Evolutionary conservation across 1,284 basidiomycete species (phyloP), one percentile per base, ranked within the genome.

Genomic region (Rugosomyces carneus): DNA sequence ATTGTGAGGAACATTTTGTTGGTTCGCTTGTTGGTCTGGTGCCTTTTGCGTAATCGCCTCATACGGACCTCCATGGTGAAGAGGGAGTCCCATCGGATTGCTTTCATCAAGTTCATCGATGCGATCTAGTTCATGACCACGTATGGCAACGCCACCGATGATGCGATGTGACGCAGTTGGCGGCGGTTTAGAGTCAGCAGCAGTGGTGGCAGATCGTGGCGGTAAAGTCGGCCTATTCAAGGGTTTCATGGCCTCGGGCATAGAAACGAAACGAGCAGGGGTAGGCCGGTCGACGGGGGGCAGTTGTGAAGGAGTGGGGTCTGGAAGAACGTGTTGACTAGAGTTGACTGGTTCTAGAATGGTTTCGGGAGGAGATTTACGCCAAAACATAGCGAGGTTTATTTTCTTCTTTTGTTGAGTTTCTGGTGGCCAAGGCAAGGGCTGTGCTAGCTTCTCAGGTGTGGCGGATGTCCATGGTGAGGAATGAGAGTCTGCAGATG

Each of bases 51-150:
- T 70, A 16, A 13, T 37, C 2, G 73, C 78, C 54, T 89, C 82
- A 56, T 87, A 88, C 18, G 82, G 84, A 0, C 84, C 78, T 37
- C 67, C 68, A 53, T 86, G 81, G 58, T 87, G 84, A 52, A 81
- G 65, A 11, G 69, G 61, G 13, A 71, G 50, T 2, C 83, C 84
- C 45, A 79, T 69, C 2, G 83, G 81, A 58, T 78, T 81, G 10
- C 76, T 76, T 58, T 85, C 82, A 56, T 89, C 85, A 32, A 88
- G 61, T 60, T 86, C 81, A 56, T 88, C 84, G 50, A 88, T 82
- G 21, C 72, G 71, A 63, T 87, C 85, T 40, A 88, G 68, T 45
- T 76, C 71, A 54, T 55, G 66, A 18, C 21, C 40, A n/a, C 37
- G 38, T 11, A 53, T 48, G 15, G 45, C 36, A 29, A 47, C 42